phyloP scores from a whole-genome alignment of 2,329 filamentous ascomycete genomes.

The Fusarium veterinarium region DNA sequence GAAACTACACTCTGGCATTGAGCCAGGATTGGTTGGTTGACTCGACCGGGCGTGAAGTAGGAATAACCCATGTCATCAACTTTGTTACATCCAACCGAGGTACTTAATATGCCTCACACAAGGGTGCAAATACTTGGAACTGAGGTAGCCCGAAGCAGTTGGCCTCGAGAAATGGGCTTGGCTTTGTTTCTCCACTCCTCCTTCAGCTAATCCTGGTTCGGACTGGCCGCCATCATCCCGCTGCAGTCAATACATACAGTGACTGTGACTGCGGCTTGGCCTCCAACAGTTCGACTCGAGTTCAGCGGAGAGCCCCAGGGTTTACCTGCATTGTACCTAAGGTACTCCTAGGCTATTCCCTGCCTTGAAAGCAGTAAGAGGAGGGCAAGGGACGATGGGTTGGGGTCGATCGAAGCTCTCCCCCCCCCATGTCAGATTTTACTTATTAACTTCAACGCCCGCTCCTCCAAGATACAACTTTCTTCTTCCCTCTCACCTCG shows the following conservation, averaged over 20 bases:
- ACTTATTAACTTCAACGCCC: slow-evolving; percentile 36
- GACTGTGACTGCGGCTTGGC: not conserved
- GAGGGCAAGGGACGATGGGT: slow-evolving; percentile 7
- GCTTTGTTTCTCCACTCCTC: slow-evolving; percentile 34
- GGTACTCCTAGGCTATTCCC: not conserved
- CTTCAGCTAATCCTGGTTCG: slow-evolving; percentile 35
- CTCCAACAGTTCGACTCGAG: not conserved
- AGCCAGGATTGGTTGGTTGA: slow-evolving; percentile 23
- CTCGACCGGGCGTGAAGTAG: slow-evolving; percentile 10
- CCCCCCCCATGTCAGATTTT: slow-evolving; percentile 30
- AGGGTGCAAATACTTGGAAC: slow-evolving; percentile 22
- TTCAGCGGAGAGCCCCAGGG: not conserved
- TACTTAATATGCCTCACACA: slow-evolving; percentile 24
- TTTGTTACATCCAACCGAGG: slow-evolving; percentile 32
- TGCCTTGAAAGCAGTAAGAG: not conserved
- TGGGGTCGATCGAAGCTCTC: slow-evolving; percentile 16
- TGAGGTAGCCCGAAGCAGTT: slow-evolving; percentile 32
- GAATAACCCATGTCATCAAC: slow-evolving; percentile 6
- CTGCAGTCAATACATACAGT: slow-evolving; percentile 8
- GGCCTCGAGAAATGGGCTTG: slow-evolving; percentile 21
- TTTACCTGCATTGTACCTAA: slow-evolving; percentile 7
- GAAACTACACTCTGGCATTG: slow-evolving; percentile 20
- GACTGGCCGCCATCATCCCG: slow-evolving; percentile 29
- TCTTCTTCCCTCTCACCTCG: not conserved
- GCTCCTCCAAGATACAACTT: not conserved